Percentiles rank a stretch among this genome's conserved stretches.
Evolutionary conservation across 441 rosid genomes (phyloP).

Genomic region (Isatis lusitanica): DNA sequence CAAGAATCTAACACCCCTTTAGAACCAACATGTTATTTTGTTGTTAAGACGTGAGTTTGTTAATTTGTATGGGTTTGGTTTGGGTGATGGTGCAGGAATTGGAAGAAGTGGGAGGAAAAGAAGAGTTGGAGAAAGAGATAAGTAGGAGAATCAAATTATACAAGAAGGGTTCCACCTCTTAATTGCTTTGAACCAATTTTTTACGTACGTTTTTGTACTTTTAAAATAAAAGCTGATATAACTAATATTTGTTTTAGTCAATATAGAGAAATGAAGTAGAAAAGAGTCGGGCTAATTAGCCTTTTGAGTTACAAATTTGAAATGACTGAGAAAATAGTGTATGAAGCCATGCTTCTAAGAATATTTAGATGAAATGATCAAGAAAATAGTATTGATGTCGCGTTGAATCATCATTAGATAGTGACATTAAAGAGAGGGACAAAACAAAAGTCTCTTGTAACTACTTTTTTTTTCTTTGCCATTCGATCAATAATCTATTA

Average conservation of each 20-base stretch:
- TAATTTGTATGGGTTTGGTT: neutral
- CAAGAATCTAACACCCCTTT: slow-evolving; percentile 1
- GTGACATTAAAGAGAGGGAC: too few species aligned
- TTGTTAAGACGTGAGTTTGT: neutral
- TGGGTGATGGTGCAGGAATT: slow-evolving; percentile 54
- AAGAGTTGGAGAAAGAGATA: slow-evolving; percentile 81
- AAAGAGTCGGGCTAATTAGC: neutral
- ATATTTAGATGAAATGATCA: neutral
- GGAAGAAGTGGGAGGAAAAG: slow-evolving; percentile 77
- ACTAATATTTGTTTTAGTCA: neutral
- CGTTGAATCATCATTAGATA: too few species aligned
- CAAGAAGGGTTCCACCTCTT: slow-evolving; percentile 30
- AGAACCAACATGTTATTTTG: neutral
- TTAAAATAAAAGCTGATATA: neutral
- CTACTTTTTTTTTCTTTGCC: too few species aligned
- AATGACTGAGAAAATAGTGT: neutral
- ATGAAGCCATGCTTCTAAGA: neutral
- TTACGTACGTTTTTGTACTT: neutral
- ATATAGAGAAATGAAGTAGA: neutral
- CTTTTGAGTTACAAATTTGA: neutral
- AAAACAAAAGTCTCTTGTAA: too few species aligned
- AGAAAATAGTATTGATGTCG: neutral
- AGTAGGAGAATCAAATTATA: slow-evolving; percentile 52
- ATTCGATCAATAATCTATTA: too few species aligned
- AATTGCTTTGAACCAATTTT: neutral